phyloP scores from a whole-genome alignment of 2,329 filamentous ascomycete species.

The Alternaria tenuissima region DNA sequence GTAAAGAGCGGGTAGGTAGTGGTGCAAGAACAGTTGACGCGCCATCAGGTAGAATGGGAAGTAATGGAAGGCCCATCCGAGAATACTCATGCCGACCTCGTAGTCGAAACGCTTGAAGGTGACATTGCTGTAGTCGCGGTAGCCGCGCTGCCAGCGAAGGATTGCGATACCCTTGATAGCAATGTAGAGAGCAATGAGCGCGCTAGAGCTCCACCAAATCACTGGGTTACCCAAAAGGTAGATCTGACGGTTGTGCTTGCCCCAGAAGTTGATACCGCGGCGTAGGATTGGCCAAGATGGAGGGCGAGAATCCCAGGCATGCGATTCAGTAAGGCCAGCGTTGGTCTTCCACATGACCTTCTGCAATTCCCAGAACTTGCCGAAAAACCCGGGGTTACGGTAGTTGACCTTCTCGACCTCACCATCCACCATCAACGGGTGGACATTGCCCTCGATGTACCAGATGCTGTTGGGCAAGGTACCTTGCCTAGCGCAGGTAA shows the following conservation, averaged over 20 bases:
- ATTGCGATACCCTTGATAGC: slow-evolving; percentile 87
- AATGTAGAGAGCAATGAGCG: slow-evolving; percentile 78
- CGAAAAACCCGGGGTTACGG: slow-evolving; percentile 90
- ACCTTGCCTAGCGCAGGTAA: slow-evolving; percentile 92
- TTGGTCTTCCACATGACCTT: slow-evolving; percentile 99
- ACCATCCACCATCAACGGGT: slow-evolving; percentile 73
- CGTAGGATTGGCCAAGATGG: slow-evolving; percentile 90
- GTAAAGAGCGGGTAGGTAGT: slow-evolving; percentile 97
- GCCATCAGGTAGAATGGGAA: slow-evolving; percentile 99
- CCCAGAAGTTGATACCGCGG: slow-evolving; percentile 99
- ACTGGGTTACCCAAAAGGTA: slow-evolving; percentile 90
- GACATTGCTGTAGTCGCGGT: slow-evolving; percentile 79
- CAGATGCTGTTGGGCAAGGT: slow-evolving; percentile 96
- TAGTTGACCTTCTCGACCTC: slow-evolving; percentile 93
- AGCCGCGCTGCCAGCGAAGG: slow-evolving; percentile 94
- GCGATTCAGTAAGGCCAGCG: slow-evolving; percentile 92
- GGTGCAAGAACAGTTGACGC: slow-evolving; percentile 96
- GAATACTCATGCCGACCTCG: slow-evolving; percentile 86
- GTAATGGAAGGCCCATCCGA: slow-evolving; percentile 98
- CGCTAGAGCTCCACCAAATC: slow-evolving; percentile 90
- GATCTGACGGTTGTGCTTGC: slow-evolving; percentile 89
- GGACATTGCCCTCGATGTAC: slow-evolving; percentile 93
- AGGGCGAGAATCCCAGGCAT: slow-evolving; percentile 97
- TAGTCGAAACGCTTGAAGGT: slow-evolving; percentile 98
- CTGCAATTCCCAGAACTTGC: slow-evolving; percentile 97